A percentile compares a stretch with the other conserved stretches of the same genome.
Evolutionary conservation across 2,329 filamentous ascomycete species (phyloP).

Genomic region (Aotearoamyces nothofagi): DNA sequence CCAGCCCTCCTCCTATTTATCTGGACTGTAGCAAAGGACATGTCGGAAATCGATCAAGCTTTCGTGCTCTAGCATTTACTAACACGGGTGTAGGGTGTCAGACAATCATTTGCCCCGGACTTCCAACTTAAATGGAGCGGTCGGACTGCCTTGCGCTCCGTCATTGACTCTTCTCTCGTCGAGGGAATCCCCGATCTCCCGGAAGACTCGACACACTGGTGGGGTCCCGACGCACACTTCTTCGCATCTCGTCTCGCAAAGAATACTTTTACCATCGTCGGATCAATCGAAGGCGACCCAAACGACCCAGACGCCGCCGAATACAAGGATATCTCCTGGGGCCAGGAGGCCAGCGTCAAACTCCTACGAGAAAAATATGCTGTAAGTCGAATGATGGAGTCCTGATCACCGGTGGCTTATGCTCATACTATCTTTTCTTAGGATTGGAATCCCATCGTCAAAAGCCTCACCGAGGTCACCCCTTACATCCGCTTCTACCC

Average conservation of each 20-base stretch:
- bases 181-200: conserved; percentile 18
- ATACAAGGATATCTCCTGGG: conserved; percentile 15
- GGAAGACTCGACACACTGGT: conserved; percentile 22
- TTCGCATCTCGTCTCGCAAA: conserved; percentile 17
- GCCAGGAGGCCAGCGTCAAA: conserved; percentile 15
- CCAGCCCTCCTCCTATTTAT: not conserved
- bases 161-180: conserved; percentile 21
- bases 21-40: too few relatives aligned
- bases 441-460: conserved; percentile 23
- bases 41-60: conserved; percentile 1
- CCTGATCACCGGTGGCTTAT: not conserved
- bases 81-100: conserved; percentile 8
- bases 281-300: conserved; percentile 13
- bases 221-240: conserved; percentile 18
- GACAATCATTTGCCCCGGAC: conserved; percentile 14
- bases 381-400: conserved; percentile 6
- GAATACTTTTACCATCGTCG: conserved; percentile 20
- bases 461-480: conserved; percentile 17
- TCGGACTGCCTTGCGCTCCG: conserved; percentile 21
- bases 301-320: conserved; percentile 10
- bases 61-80: conserved; percentile 1
- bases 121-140: conserved; percentile 22
- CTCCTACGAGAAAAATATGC: conserved; percentile 16
- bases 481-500: conserved; percentile 21
- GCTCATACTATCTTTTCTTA: conserved; percentile 3